Evolutionary conservation across 1,284 basidiomycete genomes (phyloP), one percentile per base, ranked within the genome.

Genomic region (Malassezia equina): DNA sequence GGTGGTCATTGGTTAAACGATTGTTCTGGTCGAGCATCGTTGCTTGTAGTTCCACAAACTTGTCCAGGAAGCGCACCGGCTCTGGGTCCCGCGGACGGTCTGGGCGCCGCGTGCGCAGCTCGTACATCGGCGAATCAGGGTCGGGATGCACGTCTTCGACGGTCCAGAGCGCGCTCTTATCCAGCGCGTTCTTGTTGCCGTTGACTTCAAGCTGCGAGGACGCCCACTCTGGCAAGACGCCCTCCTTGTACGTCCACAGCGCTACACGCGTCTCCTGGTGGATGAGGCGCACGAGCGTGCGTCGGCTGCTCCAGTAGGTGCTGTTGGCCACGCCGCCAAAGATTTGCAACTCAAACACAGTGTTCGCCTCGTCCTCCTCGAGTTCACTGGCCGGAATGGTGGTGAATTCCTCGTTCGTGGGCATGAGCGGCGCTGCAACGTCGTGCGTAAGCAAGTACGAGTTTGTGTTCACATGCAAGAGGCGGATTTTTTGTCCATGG

Each of bases 11-110:
- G 21, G 90, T 95, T 52, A 99, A 79, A 15, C 90, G 91, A 11
- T 90, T 88, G 71, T 99, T 99, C 78, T 98, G 93, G 74, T 94
- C 89, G 59, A 96, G 79, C 94, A 98, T 98, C 55, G 91, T 79
- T 41, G 91, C 76, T 71, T 99, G 94, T 36, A 98, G 79, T 76
- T 99, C 93, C 42, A 80, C 81, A 71, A 90, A 98, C 77, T 99
- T 98, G 75, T 82, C 85, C 80, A 98, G 85, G 77, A 99, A 99
- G 74, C 83, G 86, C 79, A 90, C 82, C 54, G 79, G 79, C 77
- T 86, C 88, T 39, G 87, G 84, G 56, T 82, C 78, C 74, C 88
- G 88, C 7, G 80, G 76, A 15, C 79, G 60, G 13, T 61, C 41
- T 1, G 71, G 68, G 25, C 17, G 23, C 48, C 61, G 46, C 25